These are phyloP conservation scores for Myxozyma lipomycoides DNA, from an alignment of 805 yeast genomes.

Conservation along the genomic window DNA sequence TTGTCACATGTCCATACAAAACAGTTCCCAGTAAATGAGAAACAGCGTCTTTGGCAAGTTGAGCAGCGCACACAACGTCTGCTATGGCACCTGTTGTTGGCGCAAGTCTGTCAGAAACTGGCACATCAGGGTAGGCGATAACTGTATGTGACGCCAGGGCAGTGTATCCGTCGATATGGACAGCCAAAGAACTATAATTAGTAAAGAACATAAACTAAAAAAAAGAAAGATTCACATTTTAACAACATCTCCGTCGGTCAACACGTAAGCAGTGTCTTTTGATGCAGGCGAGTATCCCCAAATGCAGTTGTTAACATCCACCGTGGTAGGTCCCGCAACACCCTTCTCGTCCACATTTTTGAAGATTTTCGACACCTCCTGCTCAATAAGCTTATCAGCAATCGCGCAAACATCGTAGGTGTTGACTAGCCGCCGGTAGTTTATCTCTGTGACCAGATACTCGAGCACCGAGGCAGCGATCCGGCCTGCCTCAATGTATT, in stretches of 20 bases:
- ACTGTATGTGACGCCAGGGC: slow-evolving; percentile 81
- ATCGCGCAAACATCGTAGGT: slow-evolving; percentile 55
- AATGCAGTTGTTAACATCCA: slow-evolving; percentile 76
- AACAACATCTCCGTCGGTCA: slow-evolving; percentile 72
- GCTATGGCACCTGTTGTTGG: slow-evolving; percentile 83
- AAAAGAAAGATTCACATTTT: slow-evolving; percentile 45
- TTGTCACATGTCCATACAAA: slow-evolving; percentile 5
- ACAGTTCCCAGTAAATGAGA: slow-evolving; percentile 51
- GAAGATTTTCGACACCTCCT: slow-evolving; percentile 58
- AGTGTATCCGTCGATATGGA: slow-evolving; percentile 93
- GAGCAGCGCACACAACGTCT: slow-evolving; percentile 84
- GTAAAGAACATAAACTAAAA: background rate
- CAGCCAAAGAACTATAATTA: slow-evolving; percentile 59
- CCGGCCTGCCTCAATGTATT: slow-evolving; percentile 23
- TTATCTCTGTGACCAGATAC: slow-evolving; percentile 9
- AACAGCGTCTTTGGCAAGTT: slow-evolving; percentile 85
- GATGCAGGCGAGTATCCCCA: slow-evolving; percentile 81
- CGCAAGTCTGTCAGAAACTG: slow-evolving; percentile 47
- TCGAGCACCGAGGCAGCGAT: slow-evolving; percentile 22
- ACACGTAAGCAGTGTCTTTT: slow-evolving; percentile 32
- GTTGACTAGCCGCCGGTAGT: slow-evolving; percentile 10
- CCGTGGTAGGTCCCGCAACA: slow-evolving; percentile 84
- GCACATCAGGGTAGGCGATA: slow-evolving; percentile 56
- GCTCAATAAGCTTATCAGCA: slow-evolving; percentile 70
- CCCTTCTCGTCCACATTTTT: slow-evolving; percentile 70